Evolutionary conservation across 352 stramenopile genomes (phyloP), one percentile per base, ranked within the genome.

Genomic region (Globisporangium camurandrum): DNA sequence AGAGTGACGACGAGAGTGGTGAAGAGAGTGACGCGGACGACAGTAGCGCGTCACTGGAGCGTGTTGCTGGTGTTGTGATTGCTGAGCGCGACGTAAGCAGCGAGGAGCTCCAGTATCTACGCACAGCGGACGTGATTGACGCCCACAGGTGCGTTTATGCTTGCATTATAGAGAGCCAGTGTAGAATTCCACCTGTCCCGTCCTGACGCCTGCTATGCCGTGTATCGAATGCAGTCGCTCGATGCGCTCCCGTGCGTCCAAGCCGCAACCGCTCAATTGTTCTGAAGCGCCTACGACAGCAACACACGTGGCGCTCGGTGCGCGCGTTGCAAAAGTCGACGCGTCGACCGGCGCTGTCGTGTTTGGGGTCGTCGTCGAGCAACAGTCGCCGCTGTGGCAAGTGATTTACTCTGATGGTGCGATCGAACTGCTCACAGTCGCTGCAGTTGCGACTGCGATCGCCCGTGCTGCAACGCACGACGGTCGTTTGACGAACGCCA

Each of bases 341-440:
- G 33, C 49, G 0, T 52, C 56, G 30, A 74, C 54, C 14, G 58
- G 65, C 0, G 34, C 54, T 20, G 38, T 81, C 9, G 59, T 83
- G 54, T 57, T 75, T n/a, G 78, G 78, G 2, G 65, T 86, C 16
- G 53, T 89, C 23, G 68, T 75, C 11, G 65, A 84, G 14, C 46
- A 58, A 2, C 19, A 51, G 8, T 12, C 47, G 46, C 42, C 38
- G 20, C 37, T 51, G 53, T 89, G 75, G 75, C 73, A 71, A 27
- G 68, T 84, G 28, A 64, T 86, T 28, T 89, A 75, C 41, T 63
- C 54, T 22, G 65, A 89, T 30, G 75, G 68, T 17, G 76, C 61
- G 16, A 77, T 71, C 19, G 69, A 64, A 31, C 28, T 70, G 28
- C 50, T 87, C 47, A 54, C 67, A 1, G 47, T 61, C 20, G 44